Conservation (phyloP, 2,329 filamentous ascomycete genomes). For the Xylariomycetidae sp. region DNA sequence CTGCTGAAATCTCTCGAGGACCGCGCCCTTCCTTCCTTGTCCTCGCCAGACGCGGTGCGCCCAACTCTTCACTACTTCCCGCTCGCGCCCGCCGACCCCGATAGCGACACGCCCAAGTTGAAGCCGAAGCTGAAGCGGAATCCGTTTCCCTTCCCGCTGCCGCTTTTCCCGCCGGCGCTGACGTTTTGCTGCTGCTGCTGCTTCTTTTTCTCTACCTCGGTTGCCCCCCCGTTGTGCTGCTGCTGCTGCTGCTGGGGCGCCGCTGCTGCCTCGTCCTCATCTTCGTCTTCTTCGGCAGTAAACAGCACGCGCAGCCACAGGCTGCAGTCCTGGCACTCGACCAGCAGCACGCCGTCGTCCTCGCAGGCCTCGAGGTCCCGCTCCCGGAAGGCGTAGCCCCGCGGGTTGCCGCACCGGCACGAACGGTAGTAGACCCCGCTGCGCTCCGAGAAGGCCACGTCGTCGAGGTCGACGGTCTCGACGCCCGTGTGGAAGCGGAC, state of each 20-base stretch:
- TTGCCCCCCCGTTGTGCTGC: conserved; percentile 2
- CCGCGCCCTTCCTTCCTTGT: no score
- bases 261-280: conserved; percentile 9
- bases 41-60: no score
- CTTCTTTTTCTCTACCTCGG: conserved; percentile 14
- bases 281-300: conserved; percentile 41
- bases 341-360: conserved; percentile 54
- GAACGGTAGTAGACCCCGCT: conserved; percentile 46
- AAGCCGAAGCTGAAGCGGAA: conserved; percentile 23
- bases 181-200: conserved; percentile 5
- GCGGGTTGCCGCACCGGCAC: conserved; percentile 59
- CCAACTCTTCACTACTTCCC: background rate
- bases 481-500: conserved; percentile 42
- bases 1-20: no score
- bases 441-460: conserved; percentile 48
- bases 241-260: background rate
- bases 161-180: conserved; percentile 10
- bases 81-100: conserved; percentile 14
- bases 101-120: conserved; percentile 23
- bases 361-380: conserved; percentile 52
- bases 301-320: conserved; percentile 61
- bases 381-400: conserved; percentile 54
- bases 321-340: conserved; percentile 61
- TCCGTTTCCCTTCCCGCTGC: conserved; percentile 13
- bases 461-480: conserved; percentile 60